A percentile compares a stretch with the other conserved stretches of the same genome.
Evolutionary conservation across 768 basidiomycete genomes (phyloP).

Genomic region (Fistulinella prunicolor): DNA sequence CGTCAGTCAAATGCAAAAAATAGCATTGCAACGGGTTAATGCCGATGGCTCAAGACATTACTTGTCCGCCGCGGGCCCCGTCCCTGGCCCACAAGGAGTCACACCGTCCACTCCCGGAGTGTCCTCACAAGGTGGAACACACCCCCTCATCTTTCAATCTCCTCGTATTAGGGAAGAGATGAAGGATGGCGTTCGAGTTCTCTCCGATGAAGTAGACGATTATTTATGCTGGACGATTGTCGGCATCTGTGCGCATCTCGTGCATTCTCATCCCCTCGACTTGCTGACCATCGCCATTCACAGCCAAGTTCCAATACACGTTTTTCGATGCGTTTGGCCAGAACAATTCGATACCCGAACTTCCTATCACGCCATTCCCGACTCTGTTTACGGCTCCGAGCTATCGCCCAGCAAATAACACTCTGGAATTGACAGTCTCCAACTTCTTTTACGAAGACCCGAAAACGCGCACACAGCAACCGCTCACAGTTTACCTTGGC

Average conservation of each 20-base stretch:
- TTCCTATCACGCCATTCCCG: slow-evolving; percentile 88
- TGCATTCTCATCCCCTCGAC: slow-evolving; percentile 4
- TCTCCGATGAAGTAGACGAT: slow-evolving; percentile 90
- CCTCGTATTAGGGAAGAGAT: slow-evolving; percentile 81
- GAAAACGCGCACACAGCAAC: slow-evolving; percentile 57
- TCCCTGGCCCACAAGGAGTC: slow-evolving; percentile 71
- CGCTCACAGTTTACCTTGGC: slow-evolving; percentile 87
- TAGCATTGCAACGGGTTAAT: slow-evolving; percentile 83
- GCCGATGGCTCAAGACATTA: slow-evolving; percentile 83
- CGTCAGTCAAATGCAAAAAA: slow-evolving; percentile 96
- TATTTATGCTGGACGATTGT: slow-evolving; percentile 96
- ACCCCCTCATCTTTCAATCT: slow-evolving; percentile 74
- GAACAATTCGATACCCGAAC: slow-evolving; percentile 70
- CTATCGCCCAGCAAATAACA: slow-evolving; percentile 68
- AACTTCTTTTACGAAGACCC: slow-evolving; percentile 85
- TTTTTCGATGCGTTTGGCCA: slow-evolving; percentile 90
- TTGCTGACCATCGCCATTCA: slow-evolving; percentile 19
- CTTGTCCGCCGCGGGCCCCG: slow-evolving; percentile 82
- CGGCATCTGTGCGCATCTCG: slow-evolving; percentile 73
- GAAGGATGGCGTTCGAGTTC: slow-evolving; percentile 69
- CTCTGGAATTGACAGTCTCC: slow-evolving; percentile 79
- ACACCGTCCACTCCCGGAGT: slow-evolving; percentile 72
- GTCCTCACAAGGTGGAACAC: slow-evolving; percentile 73
- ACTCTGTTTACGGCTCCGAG: slow-evolving; percentile 77
- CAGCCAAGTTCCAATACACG: slow-evolving; percentile 92